phyloP scores from a whole-genome alignment of 306 rosid species.

The Medicago lupulina region DNA sequence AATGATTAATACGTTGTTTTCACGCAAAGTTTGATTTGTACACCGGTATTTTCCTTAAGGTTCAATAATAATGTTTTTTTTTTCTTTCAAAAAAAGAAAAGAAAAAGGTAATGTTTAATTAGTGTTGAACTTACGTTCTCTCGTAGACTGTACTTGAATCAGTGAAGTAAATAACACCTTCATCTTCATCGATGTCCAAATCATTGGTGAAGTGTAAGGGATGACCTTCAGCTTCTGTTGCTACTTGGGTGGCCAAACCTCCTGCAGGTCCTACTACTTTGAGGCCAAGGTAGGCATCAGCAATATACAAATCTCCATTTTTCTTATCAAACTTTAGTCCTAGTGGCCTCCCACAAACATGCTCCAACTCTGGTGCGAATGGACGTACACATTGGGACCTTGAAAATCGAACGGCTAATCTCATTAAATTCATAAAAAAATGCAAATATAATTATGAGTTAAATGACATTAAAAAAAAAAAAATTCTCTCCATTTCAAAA shows the following conservation, averaged over 20 bases:
- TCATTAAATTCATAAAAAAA: conserved; percentile 8
- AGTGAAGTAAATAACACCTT: conserved; percentile 73
- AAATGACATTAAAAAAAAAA: too few relatives aligned
- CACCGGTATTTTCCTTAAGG: too few relatives aligned
- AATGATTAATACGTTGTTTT: too few relatives aligned
- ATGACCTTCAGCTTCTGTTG: conserved; percentile 73
- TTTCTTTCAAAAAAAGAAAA: too few relatives aligned
- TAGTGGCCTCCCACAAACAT: conserved; percentile 88
- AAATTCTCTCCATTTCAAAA: too few relatives aligned
- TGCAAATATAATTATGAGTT: conserved; percentile 7
- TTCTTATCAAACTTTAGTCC: conserved; percentile 77
- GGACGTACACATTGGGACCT: conserved; percentile 77
- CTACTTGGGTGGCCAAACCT: conserved; percentile 74
- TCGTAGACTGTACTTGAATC: conserved; percentile 71
- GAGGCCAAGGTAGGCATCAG: conserved; percentile 92
- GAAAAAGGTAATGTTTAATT: neutral
- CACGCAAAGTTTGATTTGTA: too few relatives aligned
- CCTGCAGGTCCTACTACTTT: conserved; percentile 82
- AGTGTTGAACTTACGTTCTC: conserved; percentile 65
- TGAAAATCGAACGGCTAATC: conserved; percentile 32
- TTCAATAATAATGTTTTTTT: too few relatives aligned
- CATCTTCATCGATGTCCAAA: conserved; percentile 75
- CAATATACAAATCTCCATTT: conserved; percentile 82
- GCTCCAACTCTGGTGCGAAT: conserved; percentile 86
- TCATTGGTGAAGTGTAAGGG: conserved; percentile 82